Evolutionary conservation across 257 asterid genomes (phyloP).

Genomic region (Penstemon newberryi): DNA sequence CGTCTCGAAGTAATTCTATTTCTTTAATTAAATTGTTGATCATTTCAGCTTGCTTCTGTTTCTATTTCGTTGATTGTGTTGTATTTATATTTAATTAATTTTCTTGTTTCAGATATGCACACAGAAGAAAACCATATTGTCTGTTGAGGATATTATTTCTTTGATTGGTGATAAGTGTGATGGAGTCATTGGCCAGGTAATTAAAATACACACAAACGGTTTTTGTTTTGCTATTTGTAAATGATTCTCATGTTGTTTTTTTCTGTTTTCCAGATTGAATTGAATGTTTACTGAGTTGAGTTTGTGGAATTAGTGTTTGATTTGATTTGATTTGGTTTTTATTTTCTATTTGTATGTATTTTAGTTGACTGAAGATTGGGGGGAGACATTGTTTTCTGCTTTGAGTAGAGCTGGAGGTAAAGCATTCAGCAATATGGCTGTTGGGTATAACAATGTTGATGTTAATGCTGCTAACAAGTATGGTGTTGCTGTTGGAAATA

Average conservation of each 20-base stretch:
- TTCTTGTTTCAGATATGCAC: slow-evolving; percentile 65
- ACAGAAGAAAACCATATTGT: slow-evolving; percentile 78
- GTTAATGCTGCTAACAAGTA: slow-evolving; percentile 80
- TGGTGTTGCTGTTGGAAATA: slow-evolving; percentile 95
- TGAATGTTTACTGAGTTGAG: neutral
- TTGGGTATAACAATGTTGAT: slow-evolving; percentile 93
- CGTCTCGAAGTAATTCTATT: slow-evolving; percentile 71
- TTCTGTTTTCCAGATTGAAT: neutral
- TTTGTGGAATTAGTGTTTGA: neutral
- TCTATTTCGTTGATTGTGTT: neutral
- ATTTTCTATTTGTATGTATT: slow-evolving; percentile 8
- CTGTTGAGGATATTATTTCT: slow-evolving; percentile 84
- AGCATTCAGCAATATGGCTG: slow-evolving; percentile 99
- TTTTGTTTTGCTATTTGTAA: neutral
- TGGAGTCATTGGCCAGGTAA: slow-evolving; percentile 97
- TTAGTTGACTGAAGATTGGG: slow-evolving; percentile 96
- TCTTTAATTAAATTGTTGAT: neutral
- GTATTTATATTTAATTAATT: neutral
- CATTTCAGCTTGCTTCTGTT: too few species aligned
- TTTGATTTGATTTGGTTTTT: neutral
- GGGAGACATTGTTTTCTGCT: slow-evolving; percentile 79
- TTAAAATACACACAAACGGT: too few species aligned
- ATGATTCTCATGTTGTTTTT: neutral
- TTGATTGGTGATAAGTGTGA: slow-evolving; percentile 82
- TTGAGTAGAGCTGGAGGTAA: slow-evolving; percentile 93